Base-by-base conservation (phyloP, 176 grass and related monocot species). In the Eragrostis curvula region DNA sequence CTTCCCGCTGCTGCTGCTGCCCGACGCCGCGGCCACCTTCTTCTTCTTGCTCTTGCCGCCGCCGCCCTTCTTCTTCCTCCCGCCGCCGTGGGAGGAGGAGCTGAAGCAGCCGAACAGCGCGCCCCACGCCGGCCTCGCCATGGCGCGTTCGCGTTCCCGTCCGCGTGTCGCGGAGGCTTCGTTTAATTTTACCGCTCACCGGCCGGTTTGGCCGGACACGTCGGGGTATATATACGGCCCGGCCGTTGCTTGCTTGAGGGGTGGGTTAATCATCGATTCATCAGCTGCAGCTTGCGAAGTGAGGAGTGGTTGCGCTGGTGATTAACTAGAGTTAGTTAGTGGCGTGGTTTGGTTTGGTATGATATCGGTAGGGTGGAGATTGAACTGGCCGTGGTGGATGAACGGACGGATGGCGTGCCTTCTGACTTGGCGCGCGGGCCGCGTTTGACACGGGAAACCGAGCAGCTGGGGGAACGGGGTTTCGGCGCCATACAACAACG, bases 31-130 rank as follows among this genome's bases (percentile, higher is more conserved):
- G 9, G 58, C 73, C 24, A 63, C 64, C 79, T 73, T 74, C 44
- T 74, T 70, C 28, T 58, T 79, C 43, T 71, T 79, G 23, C 67
- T 62, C 24, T 36, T 66, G 12, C 68, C 28, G 14, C 32, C 13
- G 9, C 21, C 18, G 9, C 15, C 42, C 30, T 61, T 81, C 77
- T 71, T 79, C 28, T 0, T 55, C 30, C 58, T 73, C 24, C 50
- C 13, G 20, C 78, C 32, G 12, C 10, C 25, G 39, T 75, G 70
- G 68, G 87, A 49, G 68, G 57, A 30, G 76, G 60, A 75, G 67
- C 77, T 80, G 56, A 93, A 97, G 91, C 94, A 97, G 3, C 88
- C 88, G 52, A 92, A 89, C 32, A 90, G 85, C 59, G 91, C 91
- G 81, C 39, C 61, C 85, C 88, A 90, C 50, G 62, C 56, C 71